Conservation (phyloP, 306 rosid species). For the Lithocarpus polystachyus region DNA sequence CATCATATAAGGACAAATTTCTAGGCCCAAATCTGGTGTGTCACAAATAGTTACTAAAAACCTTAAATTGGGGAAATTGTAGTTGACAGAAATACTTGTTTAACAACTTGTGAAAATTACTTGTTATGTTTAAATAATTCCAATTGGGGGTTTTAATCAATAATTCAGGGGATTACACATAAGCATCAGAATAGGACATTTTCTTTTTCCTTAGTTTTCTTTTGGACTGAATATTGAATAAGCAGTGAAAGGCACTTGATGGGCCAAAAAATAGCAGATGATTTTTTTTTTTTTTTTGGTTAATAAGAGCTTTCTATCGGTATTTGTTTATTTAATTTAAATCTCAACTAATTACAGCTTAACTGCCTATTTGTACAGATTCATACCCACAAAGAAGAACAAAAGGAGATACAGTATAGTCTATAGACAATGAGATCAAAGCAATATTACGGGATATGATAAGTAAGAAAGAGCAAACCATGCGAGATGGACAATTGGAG, state of each 20-base stretch:
- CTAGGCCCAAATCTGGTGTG: neutral
- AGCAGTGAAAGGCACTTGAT: no score
- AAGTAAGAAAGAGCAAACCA: conserved; percentile 23
- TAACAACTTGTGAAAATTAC: neutral
- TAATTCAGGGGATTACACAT: neutral
- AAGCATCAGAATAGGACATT: neutral
- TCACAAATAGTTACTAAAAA: neutral
- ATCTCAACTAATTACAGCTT: neutral
- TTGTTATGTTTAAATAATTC: neutral
- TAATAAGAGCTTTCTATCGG: no score
- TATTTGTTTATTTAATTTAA: neutral
- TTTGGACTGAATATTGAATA: no score
- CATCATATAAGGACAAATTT: neutral
- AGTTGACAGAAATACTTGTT: neutral
- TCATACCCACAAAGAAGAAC: conserved; percentile 45
- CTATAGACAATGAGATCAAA: conserved; percentile 35
- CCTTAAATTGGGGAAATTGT: neutral
- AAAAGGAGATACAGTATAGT: conserved; percentile 29
- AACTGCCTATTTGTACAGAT: conserved; percentile 9
- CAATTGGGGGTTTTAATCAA: neutral
- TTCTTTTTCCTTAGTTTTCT: no score
- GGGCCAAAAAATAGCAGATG: no score
- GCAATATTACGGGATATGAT: conserved; percentile 29
- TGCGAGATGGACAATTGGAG: conserved; percentile 15
- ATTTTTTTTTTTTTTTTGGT: no score